Evolutionary conservation across 345 rosid genomes (phyloP).

Genomic region (Gossypium turneri): DNA sequence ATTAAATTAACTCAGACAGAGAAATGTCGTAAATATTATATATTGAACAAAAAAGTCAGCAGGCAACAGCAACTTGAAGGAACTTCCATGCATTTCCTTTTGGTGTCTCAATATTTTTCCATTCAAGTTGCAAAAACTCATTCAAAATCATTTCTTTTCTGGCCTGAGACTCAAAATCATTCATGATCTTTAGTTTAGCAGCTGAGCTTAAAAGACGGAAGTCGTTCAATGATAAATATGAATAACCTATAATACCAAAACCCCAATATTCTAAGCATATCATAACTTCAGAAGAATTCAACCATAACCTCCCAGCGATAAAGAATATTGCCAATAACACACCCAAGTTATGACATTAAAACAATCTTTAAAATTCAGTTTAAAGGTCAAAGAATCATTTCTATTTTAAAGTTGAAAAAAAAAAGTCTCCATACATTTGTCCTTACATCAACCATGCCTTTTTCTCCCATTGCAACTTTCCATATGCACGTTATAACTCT

Average conservation of each 20-base stretch:
- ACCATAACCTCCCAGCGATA: background rate
- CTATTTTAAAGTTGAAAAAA: background rate
- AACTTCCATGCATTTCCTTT: background rate
- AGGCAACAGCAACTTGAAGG: conserved; percentile 2
- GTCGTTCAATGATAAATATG: background rate
- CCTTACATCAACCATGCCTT: background rate
- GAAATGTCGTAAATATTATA: background rate
- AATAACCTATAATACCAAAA: background rate
- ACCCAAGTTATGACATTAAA: background rate
- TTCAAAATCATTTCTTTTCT: background rate
- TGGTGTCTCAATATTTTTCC: background rate
- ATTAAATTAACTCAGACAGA: background rate
- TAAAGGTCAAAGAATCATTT: background rate
- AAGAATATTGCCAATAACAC: background rate
- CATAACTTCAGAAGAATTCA: background rate
- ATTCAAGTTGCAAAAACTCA: background rate
- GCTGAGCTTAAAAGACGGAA: background rate
- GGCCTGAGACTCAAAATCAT: conserved; percentile 1
- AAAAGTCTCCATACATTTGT: background rate
- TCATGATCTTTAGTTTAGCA: background rate
- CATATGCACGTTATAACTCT: background rate
- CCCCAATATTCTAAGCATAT: background rate
- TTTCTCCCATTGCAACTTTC: background rate
- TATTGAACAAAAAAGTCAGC: background rate
- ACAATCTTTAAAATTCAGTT: background rate